A percentile compares a stretch with the other conserved stretches of the same genome.
Evolutionary conservation across 2,329 filamentous ascomycete genomes (phyloP).

Genomic region (Amesomyces nigricolor): DNA sequence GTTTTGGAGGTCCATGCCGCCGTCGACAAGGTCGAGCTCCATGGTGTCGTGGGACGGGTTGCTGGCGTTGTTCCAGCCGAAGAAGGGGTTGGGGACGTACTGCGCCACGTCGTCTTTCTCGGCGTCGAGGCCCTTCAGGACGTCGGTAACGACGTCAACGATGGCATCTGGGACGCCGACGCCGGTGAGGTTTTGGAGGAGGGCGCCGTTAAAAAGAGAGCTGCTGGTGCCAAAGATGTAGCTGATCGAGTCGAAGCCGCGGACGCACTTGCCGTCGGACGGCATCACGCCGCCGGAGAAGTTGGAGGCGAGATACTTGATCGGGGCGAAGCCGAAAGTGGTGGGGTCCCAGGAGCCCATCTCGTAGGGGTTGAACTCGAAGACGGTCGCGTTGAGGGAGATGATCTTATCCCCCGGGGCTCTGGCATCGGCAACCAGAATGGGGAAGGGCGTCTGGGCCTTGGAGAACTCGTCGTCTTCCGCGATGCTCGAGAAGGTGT

Average conservation of each 20-base stretch:
- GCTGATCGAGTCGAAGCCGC: conserved; percentile 76
- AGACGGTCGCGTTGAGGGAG: conserved; percentile 53
- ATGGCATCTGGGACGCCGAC: conserved; percentile 44
- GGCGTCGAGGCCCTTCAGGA: conserved; percentile 52
- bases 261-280: conserved; percentile 55
- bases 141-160: conserved; percentile 41
- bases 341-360: conserved; percentile 59
- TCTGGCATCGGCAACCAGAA: conserved; percentile 46
- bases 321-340: conserved; percentile 54
- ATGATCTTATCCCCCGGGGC: conserved; percentile 40
- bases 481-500: conserved; percentile 71
- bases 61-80: conserved; percentile 43
- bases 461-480: conserved; percentile 38
- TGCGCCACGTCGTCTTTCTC: conserved; percentile 44
- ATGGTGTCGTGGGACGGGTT: conserved; percentile 33
- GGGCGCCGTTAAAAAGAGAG: conserved; percentile 74
- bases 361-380: conserved; percentile 62
- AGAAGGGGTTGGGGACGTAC: conserved; percentile 57
- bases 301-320: conserved; percentile 54
- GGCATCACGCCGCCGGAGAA: conserved; percentile 52
- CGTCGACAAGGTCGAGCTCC: conserved; percentile 45
- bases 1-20: conserved; percentile 45
- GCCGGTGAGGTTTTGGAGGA: conserved; percentile 56
- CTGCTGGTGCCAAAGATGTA: conserved; percentile 83
- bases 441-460: conserved; percentile 43